These are phyloP conservation scores for Lathyrus sativus DNA, from an alignment of 306 rosid genomes.

Conservation along the genomic window DNA sequence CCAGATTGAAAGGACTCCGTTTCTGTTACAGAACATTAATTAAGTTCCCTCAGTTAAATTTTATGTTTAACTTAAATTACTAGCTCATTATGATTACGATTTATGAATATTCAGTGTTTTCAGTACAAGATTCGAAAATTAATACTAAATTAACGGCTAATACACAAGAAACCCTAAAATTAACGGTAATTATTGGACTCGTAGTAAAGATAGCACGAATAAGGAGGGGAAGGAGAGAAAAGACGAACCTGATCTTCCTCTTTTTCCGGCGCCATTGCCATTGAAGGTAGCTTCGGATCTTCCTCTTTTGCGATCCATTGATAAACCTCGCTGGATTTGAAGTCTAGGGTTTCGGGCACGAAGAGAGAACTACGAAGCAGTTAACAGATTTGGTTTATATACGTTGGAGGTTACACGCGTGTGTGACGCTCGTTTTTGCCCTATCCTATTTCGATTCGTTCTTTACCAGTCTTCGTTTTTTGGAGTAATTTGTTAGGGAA, in stretches of 20 bases:
- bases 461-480: no score
- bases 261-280: slow-evolving; percentile 77
- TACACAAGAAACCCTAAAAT: background rate
- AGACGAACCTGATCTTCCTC: slow-evolving; percentile 61
- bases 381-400: background rate
- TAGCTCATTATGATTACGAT: slow-evolving; percentile 2
- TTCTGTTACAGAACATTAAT: slow-evolving; percentile 97
- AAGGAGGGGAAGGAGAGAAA: background rate
- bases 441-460: no score
- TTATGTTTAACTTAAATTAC: slow-evolving; percentile 47
- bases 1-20: slow-evolving; percentile 78
- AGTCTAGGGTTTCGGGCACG: background rate
- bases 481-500: no score
- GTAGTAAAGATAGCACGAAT: background rate
- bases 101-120: background rate
- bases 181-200: background rate
- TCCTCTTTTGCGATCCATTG: slow-evolving; percentile 65
- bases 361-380: background rate
- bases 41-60: slow-evolving; percentile 48
- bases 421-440: no score
- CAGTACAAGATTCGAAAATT: background rate
- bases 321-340: background rate
- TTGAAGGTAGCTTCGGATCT: slow-evolving; percentile 62
- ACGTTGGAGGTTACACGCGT: background rate
- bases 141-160: background rate